Conservation (phyloP, 331 rosid species). For the Acacia concinna region DNA sequence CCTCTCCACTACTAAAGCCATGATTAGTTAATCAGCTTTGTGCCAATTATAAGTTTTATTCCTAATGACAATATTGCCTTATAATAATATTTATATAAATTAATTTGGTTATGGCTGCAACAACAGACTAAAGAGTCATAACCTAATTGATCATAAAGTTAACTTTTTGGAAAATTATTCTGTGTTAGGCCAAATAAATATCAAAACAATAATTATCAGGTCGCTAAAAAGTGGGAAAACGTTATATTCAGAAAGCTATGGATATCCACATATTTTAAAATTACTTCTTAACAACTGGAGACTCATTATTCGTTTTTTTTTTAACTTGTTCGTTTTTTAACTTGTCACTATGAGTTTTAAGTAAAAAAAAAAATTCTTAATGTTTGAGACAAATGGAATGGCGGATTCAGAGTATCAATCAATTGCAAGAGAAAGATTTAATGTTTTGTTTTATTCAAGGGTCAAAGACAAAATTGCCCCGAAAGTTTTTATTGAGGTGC, state of each 20-base stretch:
- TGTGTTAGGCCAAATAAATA: neutral
- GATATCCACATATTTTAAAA: neutral
- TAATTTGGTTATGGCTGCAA: neutral
- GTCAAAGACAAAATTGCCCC: too few relatives aligned
- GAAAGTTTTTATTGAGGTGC: too few relatives aligned
- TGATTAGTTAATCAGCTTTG: constrained; percentile 34
- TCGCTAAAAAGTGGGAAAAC: constrained; percentile 17
- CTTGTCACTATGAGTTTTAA: neutral
- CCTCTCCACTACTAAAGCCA: constrained; percentile 57
- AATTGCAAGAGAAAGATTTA: neutral
- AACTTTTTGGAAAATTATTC: constrained; percentile 10
- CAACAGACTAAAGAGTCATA: neutral
- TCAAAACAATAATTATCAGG: neutral
- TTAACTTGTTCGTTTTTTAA: too few relatives aligned
- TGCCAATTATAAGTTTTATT: constrained; percentile 35
- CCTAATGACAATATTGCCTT: constrained; percentile 26
- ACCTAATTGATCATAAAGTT: constrained; percentile 7
- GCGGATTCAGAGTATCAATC: neutral
- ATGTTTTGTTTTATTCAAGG: neutral
- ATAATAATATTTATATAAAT: constrained; percentile 5
- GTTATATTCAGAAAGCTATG: neutral
- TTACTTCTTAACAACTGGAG: neutral
- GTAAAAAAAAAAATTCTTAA: neutral
- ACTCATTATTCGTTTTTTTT: too few relatives aligned
- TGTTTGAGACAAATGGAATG: neutral